phyloP scores from a whole-genome alignment of 495 filamentous ascomycete genomes.

The Xylaria castorea region DNA sequence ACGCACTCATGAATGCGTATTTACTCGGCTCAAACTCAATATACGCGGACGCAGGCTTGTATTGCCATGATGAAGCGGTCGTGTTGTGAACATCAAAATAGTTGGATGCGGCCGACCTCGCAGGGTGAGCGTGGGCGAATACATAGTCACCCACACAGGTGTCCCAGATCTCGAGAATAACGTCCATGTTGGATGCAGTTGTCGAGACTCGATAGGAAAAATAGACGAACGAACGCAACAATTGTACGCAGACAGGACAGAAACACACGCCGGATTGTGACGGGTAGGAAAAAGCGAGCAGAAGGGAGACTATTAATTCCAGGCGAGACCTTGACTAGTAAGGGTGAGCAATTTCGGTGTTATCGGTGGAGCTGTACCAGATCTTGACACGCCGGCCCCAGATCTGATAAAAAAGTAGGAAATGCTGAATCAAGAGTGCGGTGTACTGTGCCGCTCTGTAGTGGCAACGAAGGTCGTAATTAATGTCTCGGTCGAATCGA shows the following conservation, averaged over 20 bases:
- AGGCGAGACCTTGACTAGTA: background rate
- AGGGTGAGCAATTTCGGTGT: constrained; percentile 4
- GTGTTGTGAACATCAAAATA: constrained; percentile 48
- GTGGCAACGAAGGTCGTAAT: background rate
- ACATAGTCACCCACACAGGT: constrained; percentile 82
- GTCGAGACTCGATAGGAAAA: constrained; percentile 17
- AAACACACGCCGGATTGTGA: background rate
- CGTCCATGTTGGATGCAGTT: constrained; percentile 69
- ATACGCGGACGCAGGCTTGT: constrained; percentile 74
- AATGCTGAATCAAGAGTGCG: background rate
- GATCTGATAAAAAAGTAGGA: constrained; percentile 21
- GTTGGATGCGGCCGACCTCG: constrained; percentile 57
- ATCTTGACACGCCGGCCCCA: background rate
- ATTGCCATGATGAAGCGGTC: constrained; percentile 59
- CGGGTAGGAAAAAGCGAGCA: background rate
- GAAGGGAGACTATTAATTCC: background rate
- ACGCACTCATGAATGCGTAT: constrained; percentile 82
- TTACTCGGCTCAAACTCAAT: constrained; percentile 72
- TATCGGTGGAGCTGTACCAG: constrained; percentile 10
- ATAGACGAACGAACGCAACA: constrained; percentile 16
- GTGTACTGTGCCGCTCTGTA: background rate
- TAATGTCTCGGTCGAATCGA: background rate
- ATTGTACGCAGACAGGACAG: constrained; percentile 1
- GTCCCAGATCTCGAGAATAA: constrained; percentile 85
- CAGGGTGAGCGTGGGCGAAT: constrained; percentile 77